These are phyloP conservation scores for Mycena albidolilacea DNA, from an alignment of 768 basidiomycete genomes.

Conservation along the genomic window DNA sequence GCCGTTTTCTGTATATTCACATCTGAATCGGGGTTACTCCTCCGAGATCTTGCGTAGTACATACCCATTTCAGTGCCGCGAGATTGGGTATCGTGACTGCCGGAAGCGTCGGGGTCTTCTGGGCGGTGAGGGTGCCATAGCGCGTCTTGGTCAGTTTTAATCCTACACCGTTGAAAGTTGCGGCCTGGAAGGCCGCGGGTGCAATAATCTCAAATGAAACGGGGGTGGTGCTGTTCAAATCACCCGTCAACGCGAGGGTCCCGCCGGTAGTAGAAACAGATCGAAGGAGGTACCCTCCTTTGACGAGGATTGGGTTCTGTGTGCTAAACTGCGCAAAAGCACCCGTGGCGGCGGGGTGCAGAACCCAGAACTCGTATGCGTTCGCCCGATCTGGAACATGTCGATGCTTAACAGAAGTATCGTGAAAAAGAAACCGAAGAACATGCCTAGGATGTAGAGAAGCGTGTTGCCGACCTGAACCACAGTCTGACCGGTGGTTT, in stretches of 20 bases:
- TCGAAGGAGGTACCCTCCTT: conserved; percentile 65
- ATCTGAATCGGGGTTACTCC: not conserved
- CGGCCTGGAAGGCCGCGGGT: conserved; percentile 54
- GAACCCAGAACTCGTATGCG: conserved; percentile 68
- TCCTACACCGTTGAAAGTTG: conserved; percentile 60
- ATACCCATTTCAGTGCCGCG: conserved; percentile 55
- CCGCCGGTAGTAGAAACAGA: conserved; percentile 52
- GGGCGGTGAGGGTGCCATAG: conserved; percentile 58
- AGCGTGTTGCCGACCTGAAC: conserved; percentile 59
- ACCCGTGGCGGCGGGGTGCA: conserved; percentile 58
- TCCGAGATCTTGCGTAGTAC: conserved; percentile 11
- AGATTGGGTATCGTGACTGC: conserved; percentile 53
- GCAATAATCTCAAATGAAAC: conserved; percentile 64
- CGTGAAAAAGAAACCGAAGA: not conserved
- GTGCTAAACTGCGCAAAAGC: conserved; percentile 55
- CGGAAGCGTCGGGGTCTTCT: conserved; percentile 50
- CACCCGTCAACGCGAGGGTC: conserved; percentile 60
- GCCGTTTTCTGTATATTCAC: conserved; percentile 52
- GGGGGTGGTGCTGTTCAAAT: conserved; percentile 56
- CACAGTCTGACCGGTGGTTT: conserved; percentile 62
- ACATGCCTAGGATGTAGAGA: conserved; percentile 62
- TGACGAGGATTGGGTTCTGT: conserved; percentile 61
- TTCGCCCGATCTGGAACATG: conserved; percentile 57
- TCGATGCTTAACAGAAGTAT: not conserved
- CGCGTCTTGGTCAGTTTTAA: conserved; percentile 53